Evolutionary conservation across 345 rosid species (phyloP), one percentile per base, ranked within the genome.

Genomic region (Linum lewisii): DNA sequence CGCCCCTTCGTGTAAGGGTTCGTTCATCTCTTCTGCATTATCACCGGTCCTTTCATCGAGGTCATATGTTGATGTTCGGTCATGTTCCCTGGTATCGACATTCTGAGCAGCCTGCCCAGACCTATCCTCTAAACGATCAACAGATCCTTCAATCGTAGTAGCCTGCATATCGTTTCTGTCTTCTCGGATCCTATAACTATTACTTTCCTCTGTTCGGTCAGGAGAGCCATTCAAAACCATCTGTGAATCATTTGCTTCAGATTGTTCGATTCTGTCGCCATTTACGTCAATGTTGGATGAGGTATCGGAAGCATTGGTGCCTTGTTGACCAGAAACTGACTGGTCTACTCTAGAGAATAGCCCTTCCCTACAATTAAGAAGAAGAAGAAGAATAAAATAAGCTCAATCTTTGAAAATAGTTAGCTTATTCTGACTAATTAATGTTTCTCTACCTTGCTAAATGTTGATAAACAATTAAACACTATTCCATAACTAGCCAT

Each of bases 261-360:
- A 73, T 60, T 72, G 81, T 44, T 78, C 89, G 63, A 63, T 78
- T 66, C 71, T 78, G 54, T 63, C 66, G 53, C 65, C 63, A 64
- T 70, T 74, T 65, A 67, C 65, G 68, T 76, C 87, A 68, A 73
- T 51, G 65, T 71, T 76, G 37, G 95, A 84, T 57, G 83, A 77
- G 67, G 85, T 73, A 60, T 82, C 89, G 5, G 81, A 82, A 58
- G 65, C 73, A 75, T 69, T 72, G 71, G 81, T 79, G 84, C 86
- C 76, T 24, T 60, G 76, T 66, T 78, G 81, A 59, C 78, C 70
- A 64, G 76, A 71, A 67, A 63, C 75, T 71, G 85, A 81, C 49
- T 63, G 76, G 63, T 86, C 97, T 69, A 78, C 69, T 79, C 83
- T 86, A 70, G 88, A 84, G 75, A 86, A 69, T 77, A 88, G 81